Evolutionary conservation across 1,284 basidiomycete genomes (phyloP), one percentile per base, ranked within the genome.

Genomic region (Rhodotorula sp.): DNA sequence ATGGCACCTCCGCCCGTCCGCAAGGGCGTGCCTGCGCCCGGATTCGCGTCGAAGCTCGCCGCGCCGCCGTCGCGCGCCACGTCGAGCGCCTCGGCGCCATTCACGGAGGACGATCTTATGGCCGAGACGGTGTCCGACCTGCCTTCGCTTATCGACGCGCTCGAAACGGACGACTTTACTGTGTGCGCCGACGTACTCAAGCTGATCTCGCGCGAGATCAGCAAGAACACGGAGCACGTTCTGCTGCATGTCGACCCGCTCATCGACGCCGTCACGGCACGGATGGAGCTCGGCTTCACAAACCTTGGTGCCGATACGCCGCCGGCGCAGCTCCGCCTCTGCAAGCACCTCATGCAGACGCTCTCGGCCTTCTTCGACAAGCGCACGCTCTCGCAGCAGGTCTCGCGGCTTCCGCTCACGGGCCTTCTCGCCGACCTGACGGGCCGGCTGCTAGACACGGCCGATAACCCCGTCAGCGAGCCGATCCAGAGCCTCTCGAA

Each of bases 271-370:
- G 89, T 97, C 76, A 90, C 90, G 4, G 85, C 91, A 36, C 91
- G 94, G 80, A 92, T 95, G 90, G 87, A 90, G 32, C 90, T 92
- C 80, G 88, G 92, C 25, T 97, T 96, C 79, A 91, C 91, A 37
- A 88, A 90, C 62, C 84, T 96, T 39, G 81, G 87, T 10, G 84
- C 87, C 10, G 64, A 69, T 19, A 77, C 79, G 15, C 64, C 76
- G 17, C 88, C 89, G 29, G 87, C 90, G 74, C 91, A 91, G 79
- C 92, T 96, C 83, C 87, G 95, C 56, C 85, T 97, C 17, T 92
- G 94, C 65, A 98, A 98, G 82, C 95, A 97, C 81, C 86, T 97
- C 64, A 96, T 97, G 77, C 94, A 97, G 81, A 94, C 94, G 0
- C 85, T 95, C 44, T 93, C 94, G 78, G 91, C 91, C 41, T 94